phyloP scores from a whole-genome alignment of 768 basidiomycete species.

The Sarcomyxa edulis region DNA sequence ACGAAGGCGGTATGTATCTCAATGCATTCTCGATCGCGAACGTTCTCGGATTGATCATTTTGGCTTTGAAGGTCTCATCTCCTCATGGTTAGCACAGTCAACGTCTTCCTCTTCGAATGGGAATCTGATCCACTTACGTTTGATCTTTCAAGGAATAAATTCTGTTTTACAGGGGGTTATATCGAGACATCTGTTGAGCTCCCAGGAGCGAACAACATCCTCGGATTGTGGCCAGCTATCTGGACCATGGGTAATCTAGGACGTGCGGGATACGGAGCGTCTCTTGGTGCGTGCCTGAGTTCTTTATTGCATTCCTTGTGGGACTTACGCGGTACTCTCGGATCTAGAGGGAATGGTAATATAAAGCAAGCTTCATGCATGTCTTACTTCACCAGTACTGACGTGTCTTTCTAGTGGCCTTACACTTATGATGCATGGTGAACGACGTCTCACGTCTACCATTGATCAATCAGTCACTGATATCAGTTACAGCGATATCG shows the following conservation, averaged over 20 bases:
- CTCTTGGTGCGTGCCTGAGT: too few species aligned
- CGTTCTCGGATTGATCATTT: slow-evolving; percentile 23
- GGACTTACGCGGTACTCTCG: too few species aligned
- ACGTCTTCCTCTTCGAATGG: too few species aligned
- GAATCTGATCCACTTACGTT: too few species aligned
- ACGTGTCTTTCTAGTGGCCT: slow-evolving; percentile 74
- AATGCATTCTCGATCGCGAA: slow-evolving; percentile 16
- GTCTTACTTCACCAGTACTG: too few species aligned
- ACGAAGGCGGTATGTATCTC: slow-evolving; percentile 50
- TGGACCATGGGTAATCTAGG: slow-evolving; percentile 74
- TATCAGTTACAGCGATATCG: too few species aligned
- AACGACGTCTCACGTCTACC: too few species aligned
- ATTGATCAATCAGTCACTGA: too few species aligned
- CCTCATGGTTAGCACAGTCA: slow-evolving; percentile 40
- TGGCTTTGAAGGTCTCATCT: slow-evolving; percentile 35
- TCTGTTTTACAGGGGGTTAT: slow-evolving; percentile 84
- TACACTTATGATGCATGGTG: slow-evolving; percentile 80
- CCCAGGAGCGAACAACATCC: slow-evolving; percentile 61
- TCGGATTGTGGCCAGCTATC: slow-evolving; percentile 75
- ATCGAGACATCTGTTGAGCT: slow-evolving; percentile 63
- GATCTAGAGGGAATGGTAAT: slow-evolving; percentile 78
- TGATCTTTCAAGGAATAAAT: slow-evolving; percentile 87
- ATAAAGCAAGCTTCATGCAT: too few species aligned
- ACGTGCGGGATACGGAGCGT: slow-evolving; percentile 82
- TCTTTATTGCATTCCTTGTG: too few species aligned